Conservation (phyloP, 768 basidiomycete species). For the Lactarius vividus region DNA sequence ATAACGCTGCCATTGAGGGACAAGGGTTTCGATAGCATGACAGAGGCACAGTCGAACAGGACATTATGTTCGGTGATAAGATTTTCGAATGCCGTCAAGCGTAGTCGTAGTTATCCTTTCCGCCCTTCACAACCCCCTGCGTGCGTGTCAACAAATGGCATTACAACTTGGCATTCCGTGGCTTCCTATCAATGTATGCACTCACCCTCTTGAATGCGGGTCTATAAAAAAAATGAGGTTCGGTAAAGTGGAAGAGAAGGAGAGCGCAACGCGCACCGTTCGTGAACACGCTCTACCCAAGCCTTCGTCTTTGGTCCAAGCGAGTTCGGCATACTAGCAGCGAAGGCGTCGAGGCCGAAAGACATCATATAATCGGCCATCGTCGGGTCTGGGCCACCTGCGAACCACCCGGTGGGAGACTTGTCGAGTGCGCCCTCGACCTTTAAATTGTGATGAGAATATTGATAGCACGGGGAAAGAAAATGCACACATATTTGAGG, state of each 20-base stretch:
- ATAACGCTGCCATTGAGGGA: not conserved
- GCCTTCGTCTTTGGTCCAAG: constrained; percentile 38
- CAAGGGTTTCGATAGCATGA: not conserved
- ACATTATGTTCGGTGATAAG: not conserved
- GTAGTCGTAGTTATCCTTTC: constrained; percentile 24
- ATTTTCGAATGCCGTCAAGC: not conserved
- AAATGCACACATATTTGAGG: constrained; percentile 32
- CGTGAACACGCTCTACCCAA: constrained; percentile 41
- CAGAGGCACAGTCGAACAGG: not conserved
- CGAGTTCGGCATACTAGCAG: constrained; percentile 18
- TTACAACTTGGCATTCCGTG: constrained; percentile 3
- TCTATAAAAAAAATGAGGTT: constrained; percentile 20
- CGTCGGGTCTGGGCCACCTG: constrained; percentile 44
- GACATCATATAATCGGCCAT: constrained; percentile 47
- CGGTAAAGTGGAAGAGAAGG: not conserved
- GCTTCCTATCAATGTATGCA: constrained; percentile 9
- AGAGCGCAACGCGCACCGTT: constrained; percentile 32
- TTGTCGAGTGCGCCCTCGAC: constrained; percentile 20
- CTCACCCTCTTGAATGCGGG: constrained; percentile 37
- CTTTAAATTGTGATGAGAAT: constrained; percentile 11
- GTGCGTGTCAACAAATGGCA: not conserved
- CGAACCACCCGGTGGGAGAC: constrained; percentile 34
- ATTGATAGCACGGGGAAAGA: not conserved
- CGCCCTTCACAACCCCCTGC: constrained; percentile 32
- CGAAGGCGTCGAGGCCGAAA: constrained; percentile 38